Conservation (phyloP, 192 early-diverging fungal species). For the Piromyces sp. region DNA sequence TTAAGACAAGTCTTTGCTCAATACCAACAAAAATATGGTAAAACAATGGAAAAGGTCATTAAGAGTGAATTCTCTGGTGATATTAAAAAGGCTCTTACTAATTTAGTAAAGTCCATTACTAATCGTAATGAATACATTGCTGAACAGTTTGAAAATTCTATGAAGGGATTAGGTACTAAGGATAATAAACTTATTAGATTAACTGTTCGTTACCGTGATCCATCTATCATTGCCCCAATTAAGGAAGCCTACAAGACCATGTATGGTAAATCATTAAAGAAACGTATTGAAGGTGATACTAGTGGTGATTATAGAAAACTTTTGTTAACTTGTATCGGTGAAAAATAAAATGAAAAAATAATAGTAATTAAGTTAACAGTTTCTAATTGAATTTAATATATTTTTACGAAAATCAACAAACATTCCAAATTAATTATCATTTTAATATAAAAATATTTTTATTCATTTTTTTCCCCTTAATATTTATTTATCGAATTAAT, state of each 20-base stretch:
- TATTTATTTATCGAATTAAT: too few species aligned
- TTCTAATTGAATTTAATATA: too few species aligned
- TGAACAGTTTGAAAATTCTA: slow-evolving; percentile 19
- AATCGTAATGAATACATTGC: slow-evolving; percentile 16
- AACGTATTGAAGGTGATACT: slow-evolving; percentile 15
- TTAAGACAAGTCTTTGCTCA: slow-evolving; percentile 16
- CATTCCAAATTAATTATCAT: too few species aligned
- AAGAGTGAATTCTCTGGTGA: slow-evolving; percentile 26
- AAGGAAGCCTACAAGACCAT: slow-evolving; percentile 11
- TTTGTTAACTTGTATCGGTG: slow-evolving; percentile 9
- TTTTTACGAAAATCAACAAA: too few species aligned
- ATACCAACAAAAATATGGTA: slow-evolving; percentile 16
- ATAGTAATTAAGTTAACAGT: too few species aligned
- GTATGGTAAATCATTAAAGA: slow-evolving; percentile 13
- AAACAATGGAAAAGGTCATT: slow-evolving; percentile 14
- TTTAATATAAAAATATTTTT: too few species aligned
- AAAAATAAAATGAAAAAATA: too few species aligned
- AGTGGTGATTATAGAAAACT: slow-evolving; percentile 15
- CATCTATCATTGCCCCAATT: slow-evolving; percentile 10
- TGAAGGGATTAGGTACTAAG: slow-evolving; percentile 27
- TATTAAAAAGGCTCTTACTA: slow-evolving; percentile 12
- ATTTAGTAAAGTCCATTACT: slow-evolving; percentile 7
- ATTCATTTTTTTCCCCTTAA: too few species aligned
- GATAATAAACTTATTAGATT: slow-evolving; percentile 22
- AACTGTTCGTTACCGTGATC: slow-evolving; percentile 14